Evolutionary conservation across 768 basidiomycete species (phyloP).

Genomic region (Goffeauzyma gilvescens): DNA sequence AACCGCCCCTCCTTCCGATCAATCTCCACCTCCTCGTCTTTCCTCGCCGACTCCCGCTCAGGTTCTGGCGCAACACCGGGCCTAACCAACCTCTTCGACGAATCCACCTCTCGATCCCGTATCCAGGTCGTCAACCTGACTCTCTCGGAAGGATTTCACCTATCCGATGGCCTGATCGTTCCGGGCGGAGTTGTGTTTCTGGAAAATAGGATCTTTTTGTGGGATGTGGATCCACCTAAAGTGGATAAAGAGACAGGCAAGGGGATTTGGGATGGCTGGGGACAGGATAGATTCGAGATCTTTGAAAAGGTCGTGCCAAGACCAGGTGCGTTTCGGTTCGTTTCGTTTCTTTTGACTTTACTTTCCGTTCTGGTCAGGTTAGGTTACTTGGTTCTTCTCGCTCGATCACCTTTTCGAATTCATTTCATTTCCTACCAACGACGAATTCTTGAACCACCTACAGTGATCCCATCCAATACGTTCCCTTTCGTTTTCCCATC

Average conservation of each 20-base stretch:
- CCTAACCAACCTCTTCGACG: conserved; percentile 10
- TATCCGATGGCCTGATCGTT: conserved; percentile 46
- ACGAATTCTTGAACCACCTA: too few relatives aligned
- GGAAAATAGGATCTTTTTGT: conserved; percentile 68
- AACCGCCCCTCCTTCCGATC: too few relatives aligned
- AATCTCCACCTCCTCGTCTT: too few relatives aligned
- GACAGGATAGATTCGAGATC: conserved; percentile 50
- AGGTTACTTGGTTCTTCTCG: background rate
- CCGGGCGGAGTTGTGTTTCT: conserved; percentile 64
- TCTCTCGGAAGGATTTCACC: conserved; percentile 21
- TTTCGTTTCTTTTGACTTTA: too few relatives aligned
- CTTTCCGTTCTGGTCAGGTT: too few relatives aligned
- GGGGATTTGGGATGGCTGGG: conserved; percentile 40
- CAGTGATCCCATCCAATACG: background rate
- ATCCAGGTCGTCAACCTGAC: conserved; percentile 25
- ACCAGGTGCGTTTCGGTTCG: conserved; percentile 54
- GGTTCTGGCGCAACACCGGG: background rate
- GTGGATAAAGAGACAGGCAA: conserved; percentile 11
- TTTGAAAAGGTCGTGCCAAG: conserved; percentile 66
- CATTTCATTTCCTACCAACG: background rate
- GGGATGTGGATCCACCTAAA: conserved; percentile 52
- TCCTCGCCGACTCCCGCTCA: too few relatives aligned
- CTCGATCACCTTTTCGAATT: background rate
- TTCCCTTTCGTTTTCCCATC: background rate
- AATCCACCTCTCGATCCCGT: conserved; percentile 10